Evolutionary conservation across 2,329 filamentous ascomycete genomes (phyloP).

Genomic region (Aspergillus transmontanensis): DNA sequence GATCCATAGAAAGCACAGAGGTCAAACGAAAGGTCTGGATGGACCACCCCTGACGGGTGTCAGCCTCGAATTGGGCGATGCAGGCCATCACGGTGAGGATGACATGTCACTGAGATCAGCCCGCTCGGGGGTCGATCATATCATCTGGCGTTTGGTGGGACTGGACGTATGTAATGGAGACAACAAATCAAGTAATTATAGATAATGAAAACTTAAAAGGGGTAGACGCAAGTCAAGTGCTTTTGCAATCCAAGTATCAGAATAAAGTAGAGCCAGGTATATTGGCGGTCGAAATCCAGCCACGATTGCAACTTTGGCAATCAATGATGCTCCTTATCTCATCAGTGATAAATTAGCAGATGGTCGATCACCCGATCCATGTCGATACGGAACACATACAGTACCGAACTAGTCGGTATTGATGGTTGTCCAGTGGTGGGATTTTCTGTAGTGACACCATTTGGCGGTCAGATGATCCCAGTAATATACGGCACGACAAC

Average conservation of each 20-base stretch:
- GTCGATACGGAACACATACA: background rate
- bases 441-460: constrained; percentile 1
- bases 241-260: background rate
- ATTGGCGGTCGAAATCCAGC: background rate
- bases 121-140: background rate
- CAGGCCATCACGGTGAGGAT: background rate
- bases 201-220: background rate
- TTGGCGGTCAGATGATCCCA: background rate
- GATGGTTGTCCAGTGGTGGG: background rate
- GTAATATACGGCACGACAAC: background rate
- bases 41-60: background rate
- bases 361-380: constrained; percentile 3
- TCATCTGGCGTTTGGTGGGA: background rate
- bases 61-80: constrained; percentile 1
- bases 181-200: background rate
- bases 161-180: background rate
- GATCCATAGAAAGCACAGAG: background rate
- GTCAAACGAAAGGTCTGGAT: background rate
- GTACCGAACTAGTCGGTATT: background rate
- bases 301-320: background rate
- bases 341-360: background rate
- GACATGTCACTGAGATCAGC: constrained; percentile 2
- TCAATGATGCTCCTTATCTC: background rate
- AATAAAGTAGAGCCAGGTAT: no score
- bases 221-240: background rate